Percentiles rank a stretch among this genome's conserved stretches.
Conservation (phyloP, 2,329 filamentous ascomycete species). For the Curvularia spicifera region DNA sequence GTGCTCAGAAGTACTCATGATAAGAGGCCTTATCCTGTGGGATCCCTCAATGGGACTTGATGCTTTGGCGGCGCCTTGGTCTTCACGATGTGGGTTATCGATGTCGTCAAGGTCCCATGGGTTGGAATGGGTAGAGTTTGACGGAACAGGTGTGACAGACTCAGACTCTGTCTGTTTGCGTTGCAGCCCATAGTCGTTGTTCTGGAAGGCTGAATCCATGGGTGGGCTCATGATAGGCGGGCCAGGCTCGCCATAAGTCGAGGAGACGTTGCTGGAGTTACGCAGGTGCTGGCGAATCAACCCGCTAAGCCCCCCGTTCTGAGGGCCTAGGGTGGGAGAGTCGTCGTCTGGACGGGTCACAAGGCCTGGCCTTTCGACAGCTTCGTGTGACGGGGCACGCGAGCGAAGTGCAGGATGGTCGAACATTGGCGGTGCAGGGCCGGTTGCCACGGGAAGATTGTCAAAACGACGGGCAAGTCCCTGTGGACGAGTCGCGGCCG, state of each 20-base stretch:
- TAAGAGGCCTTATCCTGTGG: constrained; percentile 14
- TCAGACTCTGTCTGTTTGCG: constrained; percentile 39
- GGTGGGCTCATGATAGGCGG: constrained; percentile 54
- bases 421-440: constrained; percentile 43
- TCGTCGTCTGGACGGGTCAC: constrained; percentile 54
- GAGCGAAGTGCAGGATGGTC: constrained; percentile 49
- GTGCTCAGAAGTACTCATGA: constrained; percentile 20
- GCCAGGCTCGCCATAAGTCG: constrained; percentile 63
- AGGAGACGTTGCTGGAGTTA: constrained; percentile 80
- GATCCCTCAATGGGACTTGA: constrained; percentile 44
- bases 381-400: constrained; percentile 33
- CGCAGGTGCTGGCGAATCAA: constrained; percentile 86
- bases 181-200: constrained; percentile 40
- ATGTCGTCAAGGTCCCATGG: constrained; percentile 63
- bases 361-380: constrained; percentile 17
- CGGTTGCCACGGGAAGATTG: constrained; percentile 43
- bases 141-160: constrained; percentile 53
- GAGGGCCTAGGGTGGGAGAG: constrained; percentile 80
- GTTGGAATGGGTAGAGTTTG: constrained; percentile 60
- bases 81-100: constrained; percentile 49
- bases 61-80: constrained; percentile 46
- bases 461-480: constrained; percentile 42
- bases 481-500: constrained; percentile 17
- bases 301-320: constrained; percentile 71
- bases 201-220: constrained; percentile 44